phyloP scores from a whole-genome alignment of 805 yeast genomes.

The Candida taoyuanica region DNA sequence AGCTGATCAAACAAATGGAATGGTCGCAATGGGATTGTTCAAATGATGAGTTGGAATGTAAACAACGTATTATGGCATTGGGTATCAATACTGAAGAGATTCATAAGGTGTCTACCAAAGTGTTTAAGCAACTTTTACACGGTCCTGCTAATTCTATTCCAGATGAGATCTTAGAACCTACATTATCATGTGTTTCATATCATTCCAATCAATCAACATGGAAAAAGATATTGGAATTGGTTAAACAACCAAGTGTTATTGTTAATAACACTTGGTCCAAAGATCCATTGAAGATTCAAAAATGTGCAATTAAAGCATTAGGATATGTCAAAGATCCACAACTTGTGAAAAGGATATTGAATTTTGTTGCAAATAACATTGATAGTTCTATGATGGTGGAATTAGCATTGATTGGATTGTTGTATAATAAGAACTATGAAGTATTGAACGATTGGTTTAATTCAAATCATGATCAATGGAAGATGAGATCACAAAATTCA shows the following conservation, averaged over 20 bases:
- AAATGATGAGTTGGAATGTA: constrained; percentile 38
- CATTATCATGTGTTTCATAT: constrained; percentile 39
- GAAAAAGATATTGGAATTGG: constrained; percentile 53
- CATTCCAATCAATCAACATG: constrained; percentile 43
- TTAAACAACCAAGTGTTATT: constrained; percentile 45
- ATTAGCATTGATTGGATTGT: constrained; percentile 51
- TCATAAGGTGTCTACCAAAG: constrained; percentile 31
- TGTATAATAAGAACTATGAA: constrained; percentile 32
- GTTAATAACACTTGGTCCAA: constrained; percentile 29
- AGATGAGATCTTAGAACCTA: constrained; percentile 41
- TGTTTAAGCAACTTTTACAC: constrained; percentile 46
- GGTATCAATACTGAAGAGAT: constrained; percentile 27
- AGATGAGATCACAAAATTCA: constrained; percentile 42
- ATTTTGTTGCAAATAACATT: constrained; percentile 52
- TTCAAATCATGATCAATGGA: constrained; percentile 46
- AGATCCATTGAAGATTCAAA: constrained; percentile 39
- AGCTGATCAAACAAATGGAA: constrained; percentile 29
- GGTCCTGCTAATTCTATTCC: constrained; percentile 53
- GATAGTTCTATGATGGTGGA: constrained; percentile 54
- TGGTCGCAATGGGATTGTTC: constrained; percentile 41
- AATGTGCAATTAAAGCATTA: constrained; percentile 50
- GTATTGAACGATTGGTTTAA: constrained; percentile 55
- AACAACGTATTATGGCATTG: constrained; percentile 40
- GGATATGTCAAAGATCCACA: constrained; percentile 45
- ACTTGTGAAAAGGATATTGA: constrained; percentile 48